Conservation (phyloP, 768 basidiomycete species). For the Trametes gibbosa region DNA sequence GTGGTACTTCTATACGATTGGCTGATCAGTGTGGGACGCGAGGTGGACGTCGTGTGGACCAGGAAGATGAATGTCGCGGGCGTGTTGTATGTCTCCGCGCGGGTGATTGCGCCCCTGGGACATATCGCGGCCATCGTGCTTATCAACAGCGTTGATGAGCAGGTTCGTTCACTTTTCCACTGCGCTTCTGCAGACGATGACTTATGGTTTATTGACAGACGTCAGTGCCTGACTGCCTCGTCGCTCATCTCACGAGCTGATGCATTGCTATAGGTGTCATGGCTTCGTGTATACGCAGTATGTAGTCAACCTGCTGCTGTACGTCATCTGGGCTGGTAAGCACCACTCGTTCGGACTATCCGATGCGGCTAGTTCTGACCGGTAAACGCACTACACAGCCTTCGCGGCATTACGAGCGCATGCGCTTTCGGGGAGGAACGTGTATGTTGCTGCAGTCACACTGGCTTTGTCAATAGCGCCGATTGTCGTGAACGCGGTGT, state of each 20-base stretch:
- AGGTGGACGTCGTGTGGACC: neutral
- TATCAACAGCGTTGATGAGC: neutral
- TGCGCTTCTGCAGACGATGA: neutral
- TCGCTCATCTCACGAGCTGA: neutral
- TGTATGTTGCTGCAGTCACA: neutral
- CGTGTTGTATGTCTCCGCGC: neutral
- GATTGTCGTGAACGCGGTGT: neutral
- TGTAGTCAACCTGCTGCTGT: neutral
- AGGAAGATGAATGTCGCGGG: neutral
- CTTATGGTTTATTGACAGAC: neutral
- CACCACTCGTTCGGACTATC: neutral
- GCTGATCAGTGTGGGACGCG: neutral
- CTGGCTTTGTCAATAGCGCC: neutral
- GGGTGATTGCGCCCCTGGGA: neutral
- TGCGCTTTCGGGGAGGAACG: neutral
- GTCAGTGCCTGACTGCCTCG: neutral
- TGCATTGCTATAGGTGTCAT: neutral
- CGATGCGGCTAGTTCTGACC: neutral
- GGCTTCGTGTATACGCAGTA: neutral
- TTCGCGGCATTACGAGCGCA: neutral
- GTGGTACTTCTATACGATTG: neutral
- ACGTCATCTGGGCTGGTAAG: neutral
- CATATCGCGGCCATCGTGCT: neutral
- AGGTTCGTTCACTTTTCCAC: neutral
- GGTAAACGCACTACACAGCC: neutral